These are phyloP conservation scores for Pseudogymnoascus sp. DNA, from an alignment of 2,329 filamentous ascomycete species.

Conservation along the genomic window DNA sequence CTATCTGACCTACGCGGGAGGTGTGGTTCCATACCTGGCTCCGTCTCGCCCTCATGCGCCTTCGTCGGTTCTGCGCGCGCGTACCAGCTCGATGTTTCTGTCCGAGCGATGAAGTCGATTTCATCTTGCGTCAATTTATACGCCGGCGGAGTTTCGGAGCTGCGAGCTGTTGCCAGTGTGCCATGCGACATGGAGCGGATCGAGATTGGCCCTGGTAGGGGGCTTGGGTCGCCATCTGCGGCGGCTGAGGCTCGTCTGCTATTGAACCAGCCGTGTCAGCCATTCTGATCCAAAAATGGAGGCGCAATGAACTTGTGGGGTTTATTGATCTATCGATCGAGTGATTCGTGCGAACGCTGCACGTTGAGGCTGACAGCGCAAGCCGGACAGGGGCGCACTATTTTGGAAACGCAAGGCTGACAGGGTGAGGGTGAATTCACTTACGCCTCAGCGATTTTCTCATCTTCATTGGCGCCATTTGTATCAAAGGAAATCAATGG, in stretches of 20 bases:
- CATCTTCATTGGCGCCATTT: background rate
- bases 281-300: background rate
- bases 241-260: constrained; percentile 2
- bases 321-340: background rate
- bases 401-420: background rate
- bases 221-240: background rate
- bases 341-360: background rate
- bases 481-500: background rate
- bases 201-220: background rate
- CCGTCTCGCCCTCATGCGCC: background rate
- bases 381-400: background rate
- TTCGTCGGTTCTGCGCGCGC: background rate
- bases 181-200: background rate
- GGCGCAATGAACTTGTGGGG: background rate
- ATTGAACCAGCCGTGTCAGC: background rate
- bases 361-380: background rate
- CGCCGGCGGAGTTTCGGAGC: background rate
- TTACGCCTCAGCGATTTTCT: background rate
- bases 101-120: constrained; percentile 4
- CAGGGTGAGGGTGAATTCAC: background rate
- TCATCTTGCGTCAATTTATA: constrained; percentile 1
- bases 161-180: background rate
- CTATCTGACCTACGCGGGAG: background rate
- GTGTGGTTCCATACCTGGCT: background rate
- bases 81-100: background rate